Evolutionary conservation across 2,329 filamentous ascomycete species (phyloP), one percentile per base, ranked within the genome.

Genomic region (Moelleriella libera): DNA sequence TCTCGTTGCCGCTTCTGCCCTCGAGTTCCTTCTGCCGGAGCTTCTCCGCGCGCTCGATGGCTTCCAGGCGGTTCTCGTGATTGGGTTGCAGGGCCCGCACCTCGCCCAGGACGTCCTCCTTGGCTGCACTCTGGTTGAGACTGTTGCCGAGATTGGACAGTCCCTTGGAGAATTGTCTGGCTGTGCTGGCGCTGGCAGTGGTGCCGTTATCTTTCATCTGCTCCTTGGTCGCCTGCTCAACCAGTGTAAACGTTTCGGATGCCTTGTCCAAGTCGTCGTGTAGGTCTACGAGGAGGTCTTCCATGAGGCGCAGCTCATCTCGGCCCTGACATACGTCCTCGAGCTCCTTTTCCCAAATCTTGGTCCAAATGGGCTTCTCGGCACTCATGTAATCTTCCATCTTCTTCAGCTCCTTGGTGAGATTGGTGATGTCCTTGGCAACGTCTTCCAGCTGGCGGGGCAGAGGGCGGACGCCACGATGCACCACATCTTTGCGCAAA

Each of bases 261-360:
- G 90, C 89, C 68, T 97, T 96, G 62, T 97, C 89, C 44, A 98
- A 72, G 68, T 98, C 92, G 59, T 96, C 89, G 58, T 92, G 82
- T 52, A 98, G 68, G 68, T 98, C 92, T 43, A 89, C 80, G 53
- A 90, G 83, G 52, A 98, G 77, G 57, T 97, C 92, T 68, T 98
- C 92, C 71, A 95, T 90, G 73, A 97, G 85, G 45, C 88, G 92
- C 55, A 98, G 78, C 64, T 96, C 82, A 60, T 97, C 90, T 54
- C 89, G 82, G 59, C 96, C 92, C 62, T 94, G 88, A 67, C 92
- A 97, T 3, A 98, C 90, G 46, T 90, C 83, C 64, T 97, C 88
- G 43, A 98, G 72, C 64, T 97, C 89, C 67, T 94, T 89, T 75
- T 97, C 90, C 92, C 92, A 98, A 53, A 97, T 94, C 77, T 96